Evolutionary conservation across 2,329 filamentous ascomycete genomes (phyloP), one percentile per base, ranked within the genome.

Genomic region (Ceratocystis alfenasii): DNA sequence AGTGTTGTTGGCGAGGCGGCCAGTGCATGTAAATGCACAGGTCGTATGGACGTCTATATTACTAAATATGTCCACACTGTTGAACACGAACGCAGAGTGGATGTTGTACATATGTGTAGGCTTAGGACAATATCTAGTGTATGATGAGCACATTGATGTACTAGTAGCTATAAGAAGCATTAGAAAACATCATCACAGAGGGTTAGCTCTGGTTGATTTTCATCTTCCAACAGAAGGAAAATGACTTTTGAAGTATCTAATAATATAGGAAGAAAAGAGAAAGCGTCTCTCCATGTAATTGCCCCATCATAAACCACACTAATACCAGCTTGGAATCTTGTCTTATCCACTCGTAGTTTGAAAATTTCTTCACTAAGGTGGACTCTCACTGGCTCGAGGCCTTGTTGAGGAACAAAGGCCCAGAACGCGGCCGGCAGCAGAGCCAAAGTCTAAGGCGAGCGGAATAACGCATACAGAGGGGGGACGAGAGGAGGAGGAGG

Each of bases 281-380:
- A 41, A 3, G 33, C 25, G 48, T 10, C 48, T 12, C 28, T 17
- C 25, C 2, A 15, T 15, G 22, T 30, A 10, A 30, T 17, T 7
- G 28, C 22, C 22, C 10, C 28, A 17, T 8, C 61, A 33, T n/a
- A 63, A 50, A 50, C 25, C 2, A 63, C 44, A 33, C 44, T 61
- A 64, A 44, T 53, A 55, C 36, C 41, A 33, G 12, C 33, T 41
- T 46, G 30, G 60, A 20, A 33, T 59, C 30, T 30, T 17, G n/a
- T 59, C 28, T 33, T 33, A 63, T 44, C 65, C 50, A 66, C 50
- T 3, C 10, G 28, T n/a, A 20, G 53, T 15, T 64, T 30, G 55
- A 60, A 67, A 67, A 67, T 55, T 67, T 67, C 53, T 67, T 67
- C 55, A 57, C 6, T n/a, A 64, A 61, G 57, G 62, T 57, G 28